Conservation (phyloP, 495 filamentous ascomycete species). For the Aspergillus sclerotioniger region DNA sequence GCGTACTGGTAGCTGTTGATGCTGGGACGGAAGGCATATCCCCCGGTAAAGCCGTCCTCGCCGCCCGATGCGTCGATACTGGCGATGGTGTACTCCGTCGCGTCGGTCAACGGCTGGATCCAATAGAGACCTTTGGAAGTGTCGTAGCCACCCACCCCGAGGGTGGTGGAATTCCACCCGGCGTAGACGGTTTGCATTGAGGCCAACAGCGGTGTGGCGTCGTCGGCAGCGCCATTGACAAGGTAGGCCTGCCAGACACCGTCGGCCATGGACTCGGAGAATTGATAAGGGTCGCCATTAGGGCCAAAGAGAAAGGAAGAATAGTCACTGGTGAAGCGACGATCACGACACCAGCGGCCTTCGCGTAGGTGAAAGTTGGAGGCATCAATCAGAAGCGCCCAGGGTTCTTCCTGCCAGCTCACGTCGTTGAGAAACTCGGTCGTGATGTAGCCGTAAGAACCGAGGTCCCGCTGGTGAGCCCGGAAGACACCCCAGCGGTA, state of each 20-base stretch:
- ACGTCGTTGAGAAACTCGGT: conserved; percentile 35
- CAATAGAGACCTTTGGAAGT: conserved; percentile 24
- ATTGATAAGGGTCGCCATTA: conserved; percentile 21
- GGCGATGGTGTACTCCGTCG: conserved; percentile 33
- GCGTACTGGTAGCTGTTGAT: conserved; percentile 35
- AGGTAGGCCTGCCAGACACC: conserved; percentile 31
- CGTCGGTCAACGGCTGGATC: conserved; percentile 29
- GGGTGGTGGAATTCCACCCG: conserved; percentile 22
- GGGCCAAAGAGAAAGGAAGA: conserved; percentile 22
- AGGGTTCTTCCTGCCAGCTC: conserved; percentile 24
- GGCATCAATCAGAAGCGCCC: conserved; percentile 24
- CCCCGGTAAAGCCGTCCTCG: conserved; percentile 27
- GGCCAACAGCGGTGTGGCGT: conserved; percentile 18
- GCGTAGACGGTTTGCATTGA: conserved; percentile 23
- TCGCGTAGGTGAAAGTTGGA: conserved; percentile 31
- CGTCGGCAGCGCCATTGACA: conserved; percentile 24
- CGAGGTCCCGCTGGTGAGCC: conserved; percentile 31
- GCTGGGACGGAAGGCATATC: conserved; percentile 28
- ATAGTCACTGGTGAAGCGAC: conserved; percentile 30
- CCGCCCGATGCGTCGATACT: conserved; percentile 28
- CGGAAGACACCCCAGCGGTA: conserved; percentile 34
- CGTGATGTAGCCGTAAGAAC: conserved; percentile 25
- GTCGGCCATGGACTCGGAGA: conserved; percentile 27
- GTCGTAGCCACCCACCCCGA: conserved; percentile 23
- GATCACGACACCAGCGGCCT: conserved; percentile 32